Conservation (phyloP, 495 filamentous ascomycete genomes). For the Penicillium dipodomyicola region DNA sequence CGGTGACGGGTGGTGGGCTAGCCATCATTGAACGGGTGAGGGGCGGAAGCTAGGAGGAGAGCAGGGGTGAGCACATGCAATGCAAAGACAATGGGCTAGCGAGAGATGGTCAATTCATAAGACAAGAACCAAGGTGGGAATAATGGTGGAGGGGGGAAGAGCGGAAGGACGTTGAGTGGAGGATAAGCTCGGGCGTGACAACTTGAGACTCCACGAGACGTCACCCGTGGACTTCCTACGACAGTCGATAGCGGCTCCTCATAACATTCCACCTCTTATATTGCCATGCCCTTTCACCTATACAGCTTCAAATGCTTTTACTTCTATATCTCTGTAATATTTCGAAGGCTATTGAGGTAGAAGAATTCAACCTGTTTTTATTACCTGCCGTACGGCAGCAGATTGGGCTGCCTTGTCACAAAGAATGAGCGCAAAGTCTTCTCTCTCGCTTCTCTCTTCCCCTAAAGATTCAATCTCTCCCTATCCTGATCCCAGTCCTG, state of each 20-base stretch:
- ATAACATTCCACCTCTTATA: background rate
- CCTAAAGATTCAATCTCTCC: background rate
- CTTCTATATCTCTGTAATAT: background rate
- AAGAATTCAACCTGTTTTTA: background rate
- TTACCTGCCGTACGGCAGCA: background rate
- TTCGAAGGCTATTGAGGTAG: no score
- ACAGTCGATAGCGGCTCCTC: slow-evolving; percentile 1
- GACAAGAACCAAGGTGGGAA: slow-evolving; percentile 1
- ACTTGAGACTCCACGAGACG: slow-evolving; percentile 24
- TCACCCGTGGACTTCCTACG: slow-evolving; percentile 11
- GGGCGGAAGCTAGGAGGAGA: slow-evolving; percentile 19
- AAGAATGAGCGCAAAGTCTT: background rate
- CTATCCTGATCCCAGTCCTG: slow-evolving; percentile 43
- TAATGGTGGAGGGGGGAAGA: slow-evolving; percentile 1
- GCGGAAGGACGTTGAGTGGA: slow-evolving; percentile 12
- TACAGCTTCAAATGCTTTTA: background rate
- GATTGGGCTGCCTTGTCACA: background rate
- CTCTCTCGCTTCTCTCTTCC: no score
- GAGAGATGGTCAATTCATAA: slow-evolving; percentile 10
- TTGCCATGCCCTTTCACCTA: background rate
- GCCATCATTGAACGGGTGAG: slow-evolving; percentile 44
- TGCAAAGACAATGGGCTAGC: slow-evolving; percentile 23
- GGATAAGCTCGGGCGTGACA: slow-evolving; percentile 16
- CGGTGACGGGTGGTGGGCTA: slow-evolving; percentile 64
- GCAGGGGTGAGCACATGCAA: slow-evolving; percentile 31